These are phyloP conservation scores for Naganishia onofrii DNA, from an alignment of 768 basidiomycete genomes.

Conservation along the genomic window DNA sequence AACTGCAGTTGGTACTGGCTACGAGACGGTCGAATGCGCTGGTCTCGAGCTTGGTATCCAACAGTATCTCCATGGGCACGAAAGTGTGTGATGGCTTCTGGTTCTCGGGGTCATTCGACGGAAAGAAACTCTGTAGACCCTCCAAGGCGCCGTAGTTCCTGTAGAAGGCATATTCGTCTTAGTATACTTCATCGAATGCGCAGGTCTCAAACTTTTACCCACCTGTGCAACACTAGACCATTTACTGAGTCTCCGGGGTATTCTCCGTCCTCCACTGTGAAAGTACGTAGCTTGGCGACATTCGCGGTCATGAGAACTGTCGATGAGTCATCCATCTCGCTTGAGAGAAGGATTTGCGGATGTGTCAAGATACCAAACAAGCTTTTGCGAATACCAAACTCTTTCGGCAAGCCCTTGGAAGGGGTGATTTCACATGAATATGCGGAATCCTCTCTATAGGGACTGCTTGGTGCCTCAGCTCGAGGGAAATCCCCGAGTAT, in stretches of 20 bases:
- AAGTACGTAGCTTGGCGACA: conserved; percentile 73
- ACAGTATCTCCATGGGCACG: conserved; percentile 86
- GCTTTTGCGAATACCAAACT: conserved; percentile 56
- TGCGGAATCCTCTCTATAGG: not conserved
- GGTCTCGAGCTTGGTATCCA: conserved; percentile 79
- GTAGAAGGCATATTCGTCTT: conserved; percentile 14
- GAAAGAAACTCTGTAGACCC: conserved; percentile 84
- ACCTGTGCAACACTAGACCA: conserved; percentile 83
- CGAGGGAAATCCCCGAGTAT: conserved; percentile 18
- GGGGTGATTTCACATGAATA: conserved; percentile 27
- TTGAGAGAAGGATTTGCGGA: conserved; percentile 79
- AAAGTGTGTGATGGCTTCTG: conserved; percentile 37
- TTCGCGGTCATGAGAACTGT: conserved; percentile 73
- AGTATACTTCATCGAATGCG: conserved; percentile 14
- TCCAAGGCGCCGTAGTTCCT: conserved; percentile 76
- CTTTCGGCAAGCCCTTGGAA: conserved; percentile 41
- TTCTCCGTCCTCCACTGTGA: conserved; percentile 73
- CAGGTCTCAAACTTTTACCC: conserved; percentile 32
- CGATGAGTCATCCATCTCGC: conserved; percentile 60
- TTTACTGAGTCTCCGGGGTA: conserved; percentile 79
- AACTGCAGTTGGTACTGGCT: conserved; percentile 76
- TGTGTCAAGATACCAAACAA: conserved; percentile 84
- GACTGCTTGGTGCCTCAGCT: not conserved
- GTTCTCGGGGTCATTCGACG: conserved; percentile 48
- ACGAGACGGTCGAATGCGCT: conserved; percentile 82